Base-by-base conservation (phyloP, 2,329 filamentous ascomycete genomes). In the Penicillium sp. region DNA sequence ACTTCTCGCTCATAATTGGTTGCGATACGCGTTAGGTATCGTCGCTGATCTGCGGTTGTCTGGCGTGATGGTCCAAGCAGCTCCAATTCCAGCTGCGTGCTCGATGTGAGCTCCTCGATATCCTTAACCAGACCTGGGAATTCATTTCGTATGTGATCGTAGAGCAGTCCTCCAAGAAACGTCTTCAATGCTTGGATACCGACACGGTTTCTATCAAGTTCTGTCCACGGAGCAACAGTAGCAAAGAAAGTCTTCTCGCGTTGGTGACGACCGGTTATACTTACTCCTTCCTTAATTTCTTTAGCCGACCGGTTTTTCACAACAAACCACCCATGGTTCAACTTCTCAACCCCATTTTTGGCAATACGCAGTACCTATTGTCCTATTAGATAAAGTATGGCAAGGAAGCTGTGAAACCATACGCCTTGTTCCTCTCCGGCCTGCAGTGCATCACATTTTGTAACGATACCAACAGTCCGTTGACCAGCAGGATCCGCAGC, bases 391-490 rank as follows among this genome's bases (percentile, higher is more conserved):
- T 12, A 38, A 26, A 49, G 24, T 35, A 18, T 11, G 16, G 16
- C 9, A n/a, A 16, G n/a, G 3, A 49, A 11, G 20, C 23, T 14
- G 18, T 11, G 53, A 14, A 23, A 3, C 14, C 57, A 24, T 59
- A 64, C 62, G 2, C 55, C 57, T 3, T 51, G 56, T 50, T 66
- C 62, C 35, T 66, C 64, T 16, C 66, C 69, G n/a, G 52, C 52
- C 46, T 61, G 59, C 2, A 72, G 59, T 1, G 61, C 59, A 55
- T 74, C 71, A 4, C 69, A 71, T 57, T 72, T 73, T 21, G 71
- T 74, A 57, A 74, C 67, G 49, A 74, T 67, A 14, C 72, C 71
- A 20, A 74, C 58, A 1, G 71, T 74, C 2, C 71, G 66, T 28
- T 58, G 56, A 11, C 71, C 68, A 18, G 60, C 47, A 8, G 61